Evolutionary conservation across 2,329 filamentous ascomycete genomes (phyloP).

Genomic region (Dichotomopilus funicola): DNA sequence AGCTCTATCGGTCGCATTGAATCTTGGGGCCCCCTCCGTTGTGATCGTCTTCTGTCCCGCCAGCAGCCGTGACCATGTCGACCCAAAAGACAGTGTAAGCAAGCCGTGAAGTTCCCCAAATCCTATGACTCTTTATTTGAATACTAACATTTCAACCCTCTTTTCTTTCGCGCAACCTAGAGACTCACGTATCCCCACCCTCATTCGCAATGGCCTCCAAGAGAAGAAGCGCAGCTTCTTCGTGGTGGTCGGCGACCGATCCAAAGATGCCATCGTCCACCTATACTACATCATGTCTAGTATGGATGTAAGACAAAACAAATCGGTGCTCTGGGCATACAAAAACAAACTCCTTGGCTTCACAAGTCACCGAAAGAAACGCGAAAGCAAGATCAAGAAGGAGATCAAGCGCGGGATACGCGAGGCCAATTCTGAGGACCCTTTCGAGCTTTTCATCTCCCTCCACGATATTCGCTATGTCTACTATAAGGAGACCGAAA

Average conservation of each 20-base stretch:
- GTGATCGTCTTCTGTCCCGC: conserved; percentile 6
- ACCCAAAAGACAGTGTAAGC: conserved; percentile 52
- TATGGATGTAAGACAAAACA: conserved; percentile 88
- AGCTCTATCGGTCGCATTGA: neutral
- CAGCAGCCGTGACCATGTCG: conserved; percentile 43
- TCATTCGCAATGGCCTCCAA: conserved; percentile 85
- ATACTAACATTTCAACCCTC: conserved; percentile 1
- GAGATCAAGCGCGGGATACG: conserved; percentile 93
- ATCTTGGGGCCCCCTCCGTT: conserved; percentile 19
- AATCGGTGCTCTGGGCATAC: conserved; percentile 96
- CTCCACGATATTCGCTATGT: conserved; percentile 97
- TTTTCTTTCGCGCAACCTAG: conserved; percentile 35
- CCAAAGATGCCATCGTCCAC: conserved; percentile 95
- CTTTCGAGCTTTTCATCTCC: conserved; percentile 95
- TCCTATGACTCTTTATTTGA: neutral
- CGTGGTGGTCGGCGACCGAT: conserved; percentile 86
- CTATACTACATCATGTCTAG: conserved; percentile 86
- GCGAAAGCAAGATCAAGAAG: conserved; percentile 96
- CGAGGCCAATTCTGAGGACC: conserved; percentile 86
- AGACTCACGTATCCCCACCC: conserved; percentile 82
- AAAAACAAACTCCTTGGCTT: conserved; percentile 96
- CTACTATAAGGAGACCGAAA: conserved; percentile 99
- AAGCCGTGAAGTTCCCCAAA: neutral
- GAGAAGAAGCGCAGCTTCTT: conserved; percentile 99
- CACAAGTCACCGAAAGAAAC: conserved; percentile 88